Evolutionary conservation across 805 yeast genomes (phyloP).

Genomic region (Candida insectalens): DNA sequence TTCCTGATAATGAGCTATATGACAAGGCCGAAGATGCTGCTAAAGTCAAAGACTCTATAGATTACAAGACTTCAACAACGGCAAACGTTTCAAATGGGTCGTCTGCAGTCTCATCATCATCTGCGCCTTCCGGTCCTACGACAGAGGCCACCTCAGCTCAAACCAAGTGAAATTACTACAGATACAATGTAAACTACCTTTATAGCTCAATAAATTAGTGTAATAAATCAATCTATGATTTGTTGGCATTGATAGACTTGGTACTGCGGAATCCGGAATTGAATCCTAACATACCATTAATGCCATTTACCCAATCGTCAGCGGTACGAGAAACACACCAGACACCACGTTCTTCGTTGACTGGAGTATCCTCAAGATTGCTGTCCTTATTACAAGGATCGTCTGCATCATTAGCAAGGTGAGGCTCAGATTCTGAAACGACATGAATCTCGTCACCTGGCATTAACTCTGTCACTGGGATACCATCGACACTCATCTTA

Average conservation of each 20-base stretch:
- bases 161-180: no score
- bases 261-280: constrained; percentile 61
- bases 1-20: constrained; percentile 70
- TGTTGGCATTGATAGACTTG: no score
- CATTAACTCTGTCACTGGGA: constrained; percentile 54
- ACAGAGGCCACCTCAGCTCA: constrained; percentile 1
- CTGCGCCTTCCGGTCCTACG: background rate
- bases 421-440: constrained; percentile 54
- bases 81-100: background rate
- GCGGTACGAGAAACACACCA: constrained; percentile 82
- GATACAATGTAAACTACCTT: no score
- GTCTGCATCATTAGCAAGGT: constrained; percentile 27
- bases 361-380: background rate
- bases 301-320: constrained; percentile 87
- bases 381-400: background rate
- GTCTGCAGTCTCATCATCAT: no score
- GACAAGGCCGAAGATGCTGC: constrained; percentile 46
- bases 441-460: constrained; percentile 79
- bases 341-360: constrained; percentile 36
- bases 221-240: no score
- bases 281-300: constrained; percentile 82
- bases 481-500: constrained; percentile 76
- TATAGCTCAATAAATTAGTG: no score
- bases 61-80: constrained; percentile 11
- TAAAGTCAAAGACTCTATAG: constrained; percentile 14